These are phyloP conservation scores for Asterochloris erici DNA, from an alignment of 139 green algal species.

Conservation along the genomic window DNA sequence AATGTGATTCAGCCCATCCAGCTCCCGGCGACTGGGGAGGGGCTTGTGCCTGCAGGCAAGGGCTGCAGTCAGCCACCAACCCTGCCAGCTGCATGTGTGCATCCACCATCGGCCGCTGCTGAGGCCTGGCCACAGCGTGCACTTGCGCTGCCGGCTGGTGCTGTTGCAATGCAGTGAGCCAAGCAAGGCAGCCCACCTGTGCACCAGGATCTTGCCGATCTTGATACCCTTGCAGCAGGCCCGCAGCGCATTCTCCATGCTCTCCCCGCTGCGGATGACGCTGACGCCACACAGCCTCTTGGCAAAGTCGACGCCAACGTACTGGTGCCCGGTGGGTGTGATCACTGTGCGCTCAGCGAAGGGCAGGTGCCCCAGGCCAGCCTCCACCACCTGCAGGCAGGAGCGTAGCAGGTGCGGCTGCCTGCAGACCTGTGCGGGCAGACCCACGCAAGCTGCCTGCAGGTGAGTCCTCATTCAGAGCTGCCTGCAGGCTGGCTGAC, in stretches of 20 bases:
- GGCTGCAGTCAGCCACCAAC: background rate
- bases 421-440: background rate
- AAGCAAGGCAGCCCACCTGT: constrained; percentile 32
- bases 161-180: no score
- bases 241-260: constrained; percentile 95
- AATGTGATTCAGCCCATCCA: background rate
- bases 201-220: constrained; percentile 98
- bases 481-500: no score
- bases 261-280: constrained; percentile 91
- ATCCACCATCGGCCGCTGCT: background rate
- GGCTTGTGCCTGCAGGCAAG: constrained; percentile 3
- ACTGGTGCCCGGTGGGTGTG: constrained; percentile 83
- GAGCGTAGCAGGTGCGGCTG: background rate
- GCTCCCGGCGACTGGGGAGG: background rate
- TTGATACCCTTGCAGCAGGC: constrained; percentile 98
- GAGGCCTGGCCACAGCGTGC: no score
- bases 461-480: no score
- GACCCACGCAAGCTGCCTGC: no score
- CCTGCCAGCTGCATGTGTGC: background rate
- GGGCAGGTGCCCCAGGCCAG: constrained; percentile 87
- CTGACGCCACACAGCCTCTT: constrained; percentile 92
- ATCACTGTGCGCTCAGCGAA: constrained; percentile 86
- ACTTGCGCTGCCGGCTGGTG: no score
- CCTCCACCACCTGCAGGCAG: constrained; percentile 68
- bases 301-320: constrained; percentile 95